phyloP scores from a whole-genome alignment of 2,329 filamentous ascomycete genomes.

The Periconia sp. region DNA sequence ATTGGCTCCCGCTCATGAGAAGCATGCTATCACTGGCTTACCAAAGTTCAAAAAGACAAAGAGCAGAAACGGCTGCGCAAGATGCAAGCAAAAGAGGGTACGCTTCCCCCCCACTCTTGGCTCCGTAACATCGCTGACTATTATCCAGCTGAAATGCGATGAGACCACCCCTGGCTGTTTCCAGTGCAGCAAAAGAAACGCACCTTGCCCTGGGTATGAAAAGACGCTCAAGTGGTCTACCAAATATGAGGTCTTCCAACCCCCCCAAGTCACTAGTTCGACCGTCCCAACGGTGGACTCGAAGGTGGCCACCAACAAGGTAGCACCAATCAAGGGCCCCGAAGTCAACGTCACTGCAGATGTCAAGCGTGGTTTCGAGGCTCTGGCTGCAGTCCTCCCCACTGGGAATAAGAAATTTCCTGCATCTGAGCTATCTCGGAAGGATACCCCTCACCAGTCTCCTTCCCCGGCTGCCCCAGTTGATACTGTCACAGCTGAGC shows the following conservation, averaged over 20 bases:
- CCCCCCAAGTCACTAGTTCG: slow-evolving; percentile 33
- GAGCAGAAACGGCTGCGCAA: slow-evolving; percentile 41
- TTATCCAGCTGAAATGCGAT: slow-evolving; percentile 51
- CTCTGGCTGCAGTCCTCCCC: slow-evolving; percentile 45
- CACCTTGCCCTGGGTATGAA: slow-evolving; percentile 55
- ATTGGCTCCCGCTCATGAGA: slow-evolving; percentile 30
- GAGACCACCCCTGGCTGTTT: slow-evolving; percentile 51
- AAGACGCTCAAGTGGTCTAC: slow-evolving; percentile 56
- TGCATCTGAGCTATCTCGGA: slow-evolving; percentile 16
- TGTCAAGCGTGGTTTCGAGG: slow-evolving; percentile 42
- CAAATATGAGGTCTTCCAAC: slow-evolving; percentile 55
- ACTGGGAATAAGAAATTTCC: slow-evolving; percentile 34
- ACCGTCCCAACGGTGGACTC: slow-evolving; percentile 20
- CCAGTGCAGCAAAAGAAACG: slow-evolving; percentile 51
- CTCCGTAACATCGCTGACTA: slow-evolving; percentile 22
- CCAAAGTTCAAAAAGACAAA: slow-evolving; percentile 42
- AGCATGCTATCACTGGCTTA: slow-evolving; percentile 29
- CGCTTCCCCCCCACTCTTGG: background rate
- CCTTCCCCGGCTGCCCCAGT: slow-evolving; percentile 27
- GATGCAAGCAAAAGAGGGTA: slow-evolving; percentile 46
- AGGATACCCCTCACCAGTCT: slow-evolving; percentile 17
- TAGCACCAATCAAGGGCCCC: slow-evolving; percentile 9
- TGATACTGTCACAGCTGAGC: slow-evolving; percentile 22
- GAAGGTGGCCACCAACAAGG: slow-evolving; percentile 13
- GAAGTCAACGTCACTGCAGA: slow-evolving; percentile 31